Evolutionary conservation across 345 rosid species (phyloP).

Genomic region (Eucalyptus erythrocorys): DNA sequence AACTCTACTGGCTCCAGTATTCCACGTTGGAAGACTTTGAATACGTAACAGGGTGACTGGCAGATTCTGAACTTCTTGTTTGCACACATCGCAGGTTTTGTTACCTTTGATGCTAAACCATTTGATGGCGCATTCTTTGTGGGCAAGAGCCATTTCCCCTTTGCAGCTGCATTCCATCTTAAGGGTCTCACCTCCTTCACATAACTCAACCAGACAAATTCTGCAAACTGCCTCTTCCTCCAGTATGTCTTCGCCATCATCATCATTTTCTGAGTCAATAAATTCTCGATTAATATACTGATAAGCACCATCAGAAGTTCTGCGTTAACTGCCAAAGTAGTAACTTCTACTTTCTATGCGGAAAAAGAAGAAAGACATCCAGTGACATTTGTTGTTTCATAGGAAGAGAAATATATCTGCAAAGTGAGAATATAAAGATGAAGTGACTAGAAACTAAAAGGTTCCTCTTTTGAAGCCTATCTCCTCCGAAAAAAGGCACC

Average conservation of each 20-base stretch:
- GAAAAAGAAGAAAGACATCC: background rate
- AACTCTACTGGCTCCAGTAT: conserved; percentile 12
- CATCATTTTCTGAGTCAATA: conserved; percentile 31
- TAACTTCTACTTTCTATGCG: background rate
- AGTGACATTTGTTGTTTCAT: background rate
- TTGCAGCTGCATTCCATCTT: conserved; percentile 99
- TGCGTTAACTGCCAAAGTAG: background rate
- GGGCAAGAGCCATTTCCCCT: conserved; percentile 96
- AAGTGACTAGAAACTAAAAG: background rate
- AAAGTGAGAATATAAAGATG: background rate
- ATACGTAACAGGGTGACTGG: conserved; percentile 77
- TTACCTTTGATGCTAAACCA: conserved; percentile 95
- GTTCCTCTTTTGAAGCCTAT: background rate
- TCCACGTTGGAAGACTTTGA: conserved; percentile 34
- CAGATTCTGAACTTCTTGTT: conserved; percentile 75
- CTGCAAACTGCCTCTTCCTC: conserved; percentile 97
- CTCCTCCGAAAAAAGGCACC: background rate
- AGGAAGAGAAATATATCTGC: background rate
- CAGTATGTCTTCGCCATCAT: conserved; percentile 76
- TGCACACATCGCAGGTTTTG: conserved; percentile 88
- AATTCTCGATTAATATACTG: background rate
- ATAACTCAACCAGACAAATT: conserved; percentile 76
- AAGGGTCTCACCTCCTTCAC: conserved; percentile 93
- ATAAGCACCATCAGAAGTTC: background rate
- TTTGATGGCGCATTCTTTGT: conserved; percentile 85